Conservation (phyloP, 2,329 filamentous ascomycete genomes). For the Ustulina deusta region DNA sequence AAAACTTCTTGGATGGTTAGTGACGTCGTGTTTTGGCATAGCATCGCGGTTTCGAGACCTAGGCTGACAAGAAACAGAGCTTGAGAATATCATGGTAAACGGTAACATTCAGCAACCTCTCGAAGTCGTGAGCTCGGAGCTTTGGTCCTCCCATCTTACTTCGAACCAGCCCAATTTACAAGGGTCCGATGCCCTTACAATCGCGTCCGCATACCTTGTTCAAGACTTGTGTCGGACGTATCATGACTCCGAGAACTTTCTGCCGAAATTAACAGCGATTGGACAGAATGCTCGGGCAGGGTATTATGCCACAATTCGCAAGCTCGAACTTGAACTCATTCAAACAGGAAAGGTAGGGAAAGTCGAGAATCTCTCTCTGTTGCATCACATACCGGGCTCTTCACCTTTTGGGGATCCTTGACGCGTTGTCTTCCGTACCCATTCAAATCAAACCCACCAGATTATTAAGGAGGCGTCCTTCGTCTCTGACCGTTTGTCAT, state of each 20-base stretch:
- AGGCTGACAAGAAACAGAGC: conserved; percentile 53
- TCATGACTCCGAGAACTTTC: conserved; percentile 49
- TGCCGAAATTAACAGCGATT: conserved; percentile 53
- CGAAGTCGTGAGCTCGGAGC: conserved; percentile 56
- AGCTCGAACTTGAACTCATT: conserved; percentile 64
- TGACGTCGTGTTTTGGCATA: conserved; percentile 8
- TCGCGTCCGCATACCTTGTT: conserved; percentile 55
- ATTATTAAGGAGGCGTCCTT: neutral
- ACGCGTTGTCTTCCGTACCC: neutral
- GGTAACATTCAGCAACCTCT: conserved; percentile 46
- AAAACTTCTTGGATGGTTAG: conserved; percentile 66
- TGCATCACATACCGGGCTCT: neutral
- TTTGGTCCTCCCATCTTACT: conserved; percentile 58
- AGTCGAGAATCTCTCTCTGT: neutral
- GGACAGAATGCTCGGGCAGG: conserved; percentile 53
- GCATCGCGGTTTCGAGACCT: neutral
- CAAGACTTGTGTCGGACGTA: conserved; percentile 54
- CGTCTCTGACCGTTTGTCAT: neutral
- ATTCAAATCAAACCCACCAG: neutral
- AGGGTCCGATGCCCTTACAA: conserved; percentile 51
- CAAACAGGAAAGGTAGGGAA: conserved; percentile 62
- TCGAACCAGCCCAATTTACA: conserved; percentile 48
- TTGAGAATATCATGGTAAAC: conserved; percentile 60
- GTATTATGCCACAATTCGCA: conserved; percentile 57
- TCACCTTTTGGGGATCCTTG: neutral